phyloP scores from a whole-genome alignment of 2,329 filamentous ascomycete species.

The Orbilia quercus region DNA sequence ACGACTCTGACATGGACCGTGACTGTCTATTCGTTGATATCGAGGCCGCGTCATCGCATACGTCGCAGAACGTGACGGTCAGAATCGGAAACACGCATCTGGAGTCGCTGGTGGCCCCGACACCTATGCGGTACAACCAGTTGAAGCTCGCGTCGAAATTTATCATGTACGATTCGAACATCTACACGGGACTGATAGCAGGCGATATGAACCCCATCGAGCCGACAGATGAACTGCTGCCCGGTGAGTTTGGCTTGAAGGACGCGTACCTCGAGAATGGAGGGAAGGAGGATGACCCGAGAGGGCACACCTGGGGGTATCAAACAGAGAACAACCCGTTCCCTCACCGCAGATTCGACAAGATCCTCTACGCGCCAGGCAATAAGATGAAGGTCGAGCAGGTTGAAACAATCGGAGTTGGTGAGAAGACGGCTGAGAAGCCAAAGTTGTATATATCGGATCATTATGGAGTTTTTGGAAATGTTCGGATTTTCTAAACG shows the following conservation, averaged over 20 bases:
- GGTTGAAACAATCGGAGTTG: slow-evolving; percentile 37
- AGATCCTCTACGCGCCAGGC: slow-evolving; percentile 46
- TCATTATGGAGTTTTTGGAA: slow-evolving; percentile 49
- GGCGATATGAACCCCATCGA: slow-evolving; percentile 72
- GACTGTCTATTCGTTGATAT: slow-evolving; percentile 71
- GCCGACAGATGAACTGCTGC: slow-evolving; percentile 67
- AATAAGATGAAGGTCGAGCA: slow-evolving; percentile 45
- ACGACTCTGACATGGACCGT: slow-evolving; percentile 63
- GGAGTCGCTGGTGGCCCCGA: slow-evolving; percentile 67
- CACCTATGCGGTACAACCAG: slow-evolving; percentile 67
- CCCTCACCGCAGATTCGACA: slow-evolving; percentile 44
- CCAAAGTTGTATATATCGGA: slow-evolving; percentile 49
- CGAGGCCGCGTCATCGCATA: slow-evolving; percentile 30
- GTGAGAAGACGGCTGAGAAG: slow-evolving; percentile 37
- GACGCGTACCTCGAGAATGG: slow-evolving; percentile 69
- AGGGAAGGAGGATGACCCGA: slow-evolving; percentile 67
- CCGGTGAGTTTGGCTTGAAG: slow-evolving; percentile 66
- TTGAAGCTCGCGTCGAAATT: slow-evolving; percentile 65
- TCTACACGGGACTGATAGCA: slow-evolving; percentile 66
- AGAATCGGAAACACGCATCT: slow-evolving; percentile 71
- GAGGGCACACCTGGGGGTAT: slow-evolving; percentile 71
- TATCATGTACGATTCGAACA: slow-evolving; percentile 62
- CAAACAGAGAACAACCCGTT: slow-evolving; percentile 61
- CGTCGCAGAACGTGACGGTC: slow-evolving; percentile 61
- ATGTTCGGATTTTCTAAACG: slow-evolving; percentile 38